A percentile compares a stretch with the other conserved stretches of the same genome.
Conservation (phyloP, 345 rosid genomes). For the Carallia pectinifolia region DNA sequence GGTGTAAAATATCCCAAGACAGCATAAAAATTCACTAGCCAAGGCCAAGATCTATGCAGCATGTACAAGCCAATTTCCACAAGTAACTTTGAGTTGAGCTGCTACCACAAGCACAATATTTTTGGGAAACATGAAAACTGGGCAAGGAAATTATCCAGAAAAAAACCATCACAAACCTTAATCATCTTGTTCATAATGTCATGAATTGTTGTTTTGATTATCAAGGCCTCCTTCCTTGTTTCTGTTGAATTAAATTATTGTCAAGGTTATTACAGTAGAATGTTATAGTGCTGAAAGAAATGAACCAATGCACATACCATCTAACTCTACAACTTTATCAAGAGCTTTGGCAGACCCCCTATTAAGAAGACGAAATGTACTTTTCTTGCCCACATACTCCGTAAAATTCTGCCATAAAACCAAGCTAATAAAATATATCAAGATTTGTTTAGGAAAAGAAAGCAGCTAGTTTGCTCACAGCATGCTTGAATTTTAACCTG, state of each 20-base stretch:
- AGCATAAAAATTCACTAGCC: background rate
- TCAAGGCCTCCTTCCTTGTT: constrained; percentile 68
- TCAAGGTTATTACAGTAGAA: constrained; percentile 18
- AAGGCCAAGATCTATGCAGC: background rate
- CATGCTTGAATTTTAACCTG: constrained; percentile 44
- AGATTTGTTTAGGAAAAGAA: constrained; percentile 11
- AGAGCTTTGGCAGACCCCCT: constrained; percentile 98
- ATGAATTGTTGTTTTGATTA: constrained; percentile 90
- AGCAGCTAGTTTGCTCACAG: background rate
- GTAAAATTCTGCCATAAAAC: constrained; percentile 57
- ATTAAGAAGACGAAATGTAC: constrained; percentile 88
- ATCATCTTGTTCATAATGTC: constrained; percentile 97
- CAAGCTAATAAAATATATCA: background rate
- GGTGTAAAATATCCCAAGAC: background rate
- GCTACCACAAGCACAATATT: background rate
- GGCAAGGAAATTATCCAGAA: constrained; percentile 10
- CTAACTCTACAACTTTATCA: constrained; percentile 95
- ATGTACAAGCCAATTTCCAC: background rate
- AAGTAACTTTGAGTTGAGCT: background rate
- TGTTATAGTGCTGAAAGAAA: constrained; percentile 11
- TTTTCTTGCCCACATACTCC: constrained; percentile 77
- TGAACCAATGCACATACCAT: constrained; percentile 47
- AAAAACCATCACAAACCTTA: constrained; percentile 46
- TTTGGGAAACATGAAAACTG: constrained; percentile 7
- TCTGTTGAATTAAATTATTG: constrained; percentile 46